Base-by-base conservation (phyloP, 2,329 filamentous ascomycete species). In the Sporothrix schenckii region DNA sequence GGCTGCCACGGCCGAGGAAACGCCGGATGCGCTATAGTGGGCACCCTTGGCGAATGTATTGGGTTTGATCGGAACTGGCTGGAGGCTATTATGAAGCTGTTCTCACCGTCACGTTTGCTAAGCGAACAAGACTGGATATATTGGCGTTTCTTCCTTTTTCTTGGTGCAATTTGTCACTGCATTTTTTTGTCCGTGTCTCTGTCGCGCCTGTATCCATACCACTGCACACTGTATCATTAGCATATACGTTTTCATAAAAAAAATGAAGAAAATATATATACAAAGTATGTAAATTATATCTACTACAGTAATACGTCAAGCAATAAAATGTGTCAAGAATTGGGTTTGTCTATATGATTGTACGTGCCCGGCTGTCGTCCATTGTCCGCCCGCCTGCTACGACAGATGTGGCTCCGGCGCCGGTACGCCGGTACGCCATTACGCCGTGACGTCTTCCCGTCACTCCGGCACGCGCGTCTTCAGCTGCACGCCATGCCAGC, bases 401-500 rank as follows among this genome's bases (percentile, higher is more conserved):
- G 34, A 34, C 34, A 34, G 34, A 34, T 34, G 7, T 5, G 6
- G 3, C 34, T 9, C 34, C 41, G 41, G 41, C 13, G 10, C 41
- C 14, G 41, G 11, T 16, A 44, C 27, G 27, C 27, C 27, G 27
- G 3, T 30, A 30, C 27, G 27, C 27, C 4, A 5, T 30, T 30
- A 30, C 27, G 27, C 4, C 27, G 24, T 24, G 24, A 24, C 10
- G 5, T 44, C 41, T 19, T 5, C 6, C 10, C 30, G 34, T 44
- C 41, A 52, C 34, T 69, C 82, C 11, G 83, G 82, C 47, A 80
- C 86, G 77, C 85, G 89, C 30, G 92, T 95, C 79, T 88, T 89
- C 76, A 96, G 83, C 82, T 94, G 92, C 72, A 95, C 85, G 10
- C 92, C 92, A 80, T 96, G 92, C 92, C 92, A 95, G 52, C 83